Percentiles rank a stretch among this genome's conserved stretches.
These are phyloP conservation scores for Colletotrichum cuscutae DNA, from an alignment of 2,329 filamentous ascomycete species.

Conservation along the genomic window DNA sequence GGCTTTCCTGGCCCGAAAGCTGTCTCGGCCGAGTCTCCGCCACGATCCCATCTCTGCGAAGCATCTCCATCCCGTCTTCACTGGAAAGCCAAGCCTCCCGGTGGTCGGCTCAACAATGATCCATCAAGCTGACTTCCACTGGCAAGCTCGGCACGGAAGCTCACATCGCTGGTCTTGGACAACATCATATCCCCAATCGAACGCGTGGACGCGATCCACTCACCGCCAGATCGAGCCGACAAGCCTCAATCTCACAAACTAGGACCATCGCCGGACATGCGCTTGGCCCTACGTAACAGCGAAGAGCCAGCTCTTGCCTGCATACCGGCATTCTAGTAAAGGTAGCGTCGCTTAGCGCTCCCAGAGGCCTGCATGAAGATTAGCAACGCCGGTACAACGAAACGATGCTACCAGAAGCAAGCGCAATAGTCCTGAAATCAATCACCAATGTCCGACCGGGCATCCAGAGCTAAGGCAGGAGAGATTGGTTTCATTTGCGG, in stretches of 20 bases:
- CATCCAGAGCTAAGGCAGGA: not conserved
- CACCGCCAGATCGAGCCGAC: constrained; percentile 8
- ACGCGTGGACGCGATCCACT: constrained; percentile 18
- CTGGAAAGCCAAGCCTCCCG: not conserved
- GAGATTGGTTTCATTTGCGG: constrained; percentile 15
- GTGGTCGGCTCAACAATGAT: not conserved
- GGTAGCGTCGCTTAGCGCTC: not conserved
- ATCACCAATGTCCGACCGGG: not conserved
- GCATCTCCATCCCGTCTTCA: not conserved
- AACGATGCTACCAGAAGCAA: not conserved
- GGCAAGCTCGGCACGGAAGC: constrained; percentile 5
- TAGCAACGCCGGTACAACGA: not conserved
- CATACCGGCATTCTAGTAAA: constrained; percentile 1
- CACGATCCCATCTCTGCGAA: no score
- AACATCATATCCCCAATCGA: constrained; percentile 13
- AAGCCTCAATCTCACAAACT: not conserved
- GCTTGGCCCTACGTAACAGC: constrained; percentile 17
- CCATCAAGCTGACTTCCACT: not conserved
- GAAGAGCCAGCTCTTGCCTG: not conserved
- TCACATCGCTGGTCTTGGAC: constrained; percentile 14
- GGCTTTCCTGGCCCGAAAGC: not conserved
- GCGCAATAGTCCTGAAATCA: not conserved
- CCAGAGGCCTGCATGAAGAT: not conserved
- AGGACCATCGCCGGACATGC: not conserved
- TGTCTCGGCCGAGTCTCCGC: not conserved